Base-by-base conservation (phyloP, 768 basidiomycete genomes). In the Mycena polygramma region DNA sequence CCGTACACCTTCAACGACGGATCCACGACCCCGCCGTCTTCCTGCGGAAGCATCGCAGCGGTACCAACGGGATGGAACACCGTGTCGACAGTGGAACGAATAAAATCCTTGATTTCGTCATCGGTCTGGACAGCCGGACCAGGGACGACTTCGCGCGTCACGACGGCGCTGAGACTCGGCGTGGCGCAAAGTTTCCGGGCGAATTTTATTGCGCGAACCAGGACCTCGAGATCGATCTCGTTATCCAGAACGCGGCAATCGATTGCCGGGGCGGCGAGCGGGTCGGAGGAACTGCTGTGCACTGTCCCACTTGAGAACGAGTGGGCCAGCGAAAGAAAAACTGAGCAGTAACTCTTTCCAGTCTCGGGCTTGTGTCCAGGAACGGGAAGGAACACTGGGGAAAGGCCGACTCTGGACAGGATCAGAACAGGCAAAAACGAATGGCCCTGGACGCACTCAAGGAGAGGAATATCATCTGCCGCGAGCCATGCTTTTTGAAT, bases 261-360 rank as follows among this genome's bases (percentile, higher is more conserved):
- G 35, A 79, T 77, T 0, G 10, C 52, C 7, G 78, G 77, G 5
- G 41, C 36, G 2, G 46, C 63, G 4, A 70, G 66, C 0, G 74
- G 76, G 46, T 78, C 71, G 7, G 60, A 5, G 22, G 76, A 75
- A 6, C 43, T 8, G 26, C 78, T 77, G 49, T 79, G 79, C 45
- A 86, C 79, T 7, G 77, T 77, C n/a, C 87, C 87, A 15, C 82
- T 76, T 39, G 80, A 79, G 69, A 82, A 78, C 7, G 83, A 81
- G 69, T 81, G 83, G 59, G 80, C 79, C 1, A 82, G 70, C 20
- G 66, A 62, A 8, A 73, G 7, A 17, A 71, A 22, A 9, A 77
- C 45, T 0, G 78, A 72, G 30, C 63, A 63, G 46, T 80, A 80
- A 17, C 57, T 69, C 39, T 72, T 76, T 1, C 78, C 77, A 6